Base-by-base conservation (phyloP, 2,329 filamentous ascomycete genomes). In the Magnaporthiopsis incrustans region DNA sequence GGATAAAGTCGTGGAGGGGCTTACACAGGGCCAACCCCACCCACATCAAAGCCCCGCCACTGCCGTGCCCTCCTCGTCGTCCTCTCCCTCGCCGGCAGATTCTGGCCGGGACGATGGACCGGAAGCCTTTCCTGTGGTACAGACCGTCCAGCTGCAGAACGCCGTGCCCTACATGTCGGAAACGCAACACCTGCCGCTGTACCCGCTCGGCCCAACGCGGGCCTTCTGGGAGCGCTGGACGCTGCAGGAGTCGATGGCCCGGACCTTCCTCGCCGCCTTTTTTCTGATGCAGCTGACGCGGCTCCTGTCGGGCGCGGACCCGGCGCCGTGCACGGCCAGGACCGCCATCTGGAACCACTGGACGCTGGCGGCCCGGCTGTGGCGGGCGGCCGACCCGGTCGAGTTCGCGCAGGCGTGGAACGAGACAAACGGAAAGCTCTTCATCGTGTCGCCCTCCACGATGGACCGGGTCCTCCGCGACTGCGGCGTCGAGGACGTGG, bases 151-250 rank as follows among this genome's bases (percentile, higher is more conserved):
- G 30, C 15, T 30, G 11, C 25, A 15, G 25, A 33, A 22, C 32
- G 7, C 32, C 11, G 30, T 60, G n/a, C 66, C 68, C 4, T 1
- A 44, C 27, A 60, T 64, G 8, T 58, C 66, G 5, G 62, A 60
- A 67, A 0, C 57, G 22, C 30, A 59, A 30, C 11, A 33, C n/a
- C 66, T 78, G 6, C 71, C 71, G 11, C 61, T 74, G 22, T 72
- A 72, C 64, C 73, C 78, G 0, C 68, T 82, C 4, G 76, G 75
- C 12, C 73, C 76, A 0, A 76, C 77, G 1, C 75, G 74, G 25
- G 67, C 74, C 0, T 81, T 81, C 59, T 86, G 83, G 83, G 70
- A 72, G 10, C 73, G 75, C 1, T 86, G 81, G 80, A 71, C 83
- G 5, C 74, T 84, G 30, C 76, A 83, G 12, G 83, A 86, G 68